phyloP scores from a whole-genome alignment of 2,329 filamentous ascomycete genomes.

The Escovopsis sp. region DNA sequence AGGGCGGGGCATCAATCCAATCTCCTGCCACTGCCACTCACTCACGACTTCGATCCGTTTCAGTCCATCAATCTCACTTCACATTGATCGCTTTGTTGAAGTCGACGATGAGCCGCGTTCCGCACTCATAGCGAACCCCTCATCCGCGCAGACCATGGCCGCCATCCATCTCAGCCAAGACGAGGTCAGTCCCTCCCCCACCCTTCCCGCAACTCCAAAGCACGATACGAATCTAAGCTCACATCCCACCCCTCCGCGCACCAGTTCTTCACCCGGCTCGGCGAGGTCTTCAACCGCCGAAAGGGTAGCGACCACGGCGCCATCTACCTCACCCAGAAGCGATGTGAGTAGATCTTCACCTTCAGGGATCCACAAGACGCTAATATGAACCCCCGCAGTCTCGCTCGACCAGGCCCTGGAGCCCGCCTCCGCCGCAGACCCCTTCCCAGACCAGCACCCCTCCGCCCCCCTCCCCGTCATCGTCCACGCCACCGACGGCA shows the following conservation, averaged over 20 bases:
- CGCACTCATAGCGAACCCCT: not conserved
- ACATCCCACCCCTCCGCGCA: not conserved
- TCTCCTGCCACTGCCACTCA: too few species aligned
- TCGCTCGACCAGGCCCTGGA: slow-evolving; percentile 29
- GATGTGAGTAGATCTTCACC: too few species aligned
- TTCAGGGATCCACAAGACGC: too few species aligned
- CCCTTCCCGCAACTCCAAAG: not conserved
- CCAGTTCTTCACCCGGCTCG: slow-evolving; percentile 60
- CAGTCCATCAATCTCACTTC: not conserved
- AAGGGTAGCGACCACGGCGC: slow-evolving; percentile 59
- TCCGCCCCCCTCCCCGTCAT: slow-evolving; percentile 54
- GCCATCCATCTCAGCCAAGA: slow-evolving; percentile 21
- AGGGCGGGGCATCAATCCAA: too few species aligned
- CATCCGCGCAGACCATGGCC: slow-evolving; percentile 10
- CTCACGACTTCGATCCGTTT: too few species aligned
- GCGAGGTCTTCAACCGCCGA: slow-evolving; percentile 50
- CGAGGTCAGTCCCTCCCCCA: slow-evolving; percentile 17
- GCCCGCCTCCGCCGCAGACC: slow-evolving; percentile 29
- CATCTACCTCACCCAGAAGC: slow-evolving; percentile 63
- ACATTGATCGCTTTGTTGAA: too few species aligned
- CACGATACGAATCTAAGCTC: not conserved
- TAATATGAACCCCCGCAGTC: slow-evolving; percentile 20
- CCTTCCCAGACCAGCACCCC: slow-evolving; percentile 45
- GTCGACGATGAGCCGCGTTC: too few species aligned
- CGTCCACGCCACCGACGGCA: slow-evolving; percentile 74